Conservation (phyloP, 2,329 filamentous ascomycete genomes). For the Arthrobotrys sphaeroides region DNA sequence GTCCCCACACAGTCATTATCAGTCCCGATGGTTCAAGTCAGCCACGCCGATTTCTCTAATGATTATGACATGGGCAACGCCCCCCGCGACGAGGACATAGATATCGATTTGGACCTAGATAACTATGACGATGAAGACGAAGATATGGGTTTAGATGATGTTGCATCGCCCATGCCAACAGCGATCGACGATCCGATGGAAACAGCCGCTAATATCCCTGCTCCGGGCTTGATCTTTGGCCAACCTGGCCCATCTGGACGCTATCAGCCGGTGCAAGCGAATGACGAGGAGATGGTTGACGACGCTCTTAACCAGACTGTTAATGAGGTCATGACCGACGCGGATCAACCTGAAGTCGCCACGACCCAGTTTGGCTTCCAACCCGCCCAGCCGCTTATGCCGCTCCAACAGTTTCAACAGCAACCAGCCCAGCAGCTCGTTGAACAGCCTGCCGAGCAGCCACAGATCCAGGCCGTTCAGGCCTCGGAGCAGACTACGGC, state of each 20-base stretch:
- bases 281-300: constrained; percentile 51
- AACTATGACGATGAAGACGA: constrained; percentile 43
- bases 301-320: constrained; percentile 26
- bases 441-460: neutral
- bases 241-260: constrained; percentile 27
- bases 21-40: constrained; percentile 38
- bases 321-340: constrained; percentile 51
- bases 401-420: neutral
- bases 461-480: neutral
- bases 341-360: constrained; percentile 19
- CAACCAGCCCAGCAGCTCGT: neutral
- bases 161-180: constrained; percentile 36
- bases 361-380: constrained; percentile 17
- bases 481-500: neutral
- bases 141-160: constrained; percentile 39
- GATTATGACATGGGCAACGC: constrained; percentile 47
- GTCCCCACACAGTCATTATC: constrained; percentile 22
- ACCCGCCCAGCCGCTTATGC: neutral
- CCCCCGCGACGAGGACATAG: constrained; percentile 48
- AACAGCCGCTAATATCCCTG: constrained; percentile 1
- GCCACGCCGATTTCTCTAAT: constrained; percentile 16
- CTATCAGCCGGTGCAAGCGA: constrained; percentile 1
- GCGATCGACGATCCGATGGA: constrained; percentile 39
- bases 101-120: constrained; percentile 45
- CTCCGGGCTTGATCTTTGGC: constrained; percentile 19